Evolutionary conservation across 2,329 filamentous ascomycete genomes (phyloP), one percentile per base, ranked within the genome.

Genomic region (Epichloe amarillans): DNA sequence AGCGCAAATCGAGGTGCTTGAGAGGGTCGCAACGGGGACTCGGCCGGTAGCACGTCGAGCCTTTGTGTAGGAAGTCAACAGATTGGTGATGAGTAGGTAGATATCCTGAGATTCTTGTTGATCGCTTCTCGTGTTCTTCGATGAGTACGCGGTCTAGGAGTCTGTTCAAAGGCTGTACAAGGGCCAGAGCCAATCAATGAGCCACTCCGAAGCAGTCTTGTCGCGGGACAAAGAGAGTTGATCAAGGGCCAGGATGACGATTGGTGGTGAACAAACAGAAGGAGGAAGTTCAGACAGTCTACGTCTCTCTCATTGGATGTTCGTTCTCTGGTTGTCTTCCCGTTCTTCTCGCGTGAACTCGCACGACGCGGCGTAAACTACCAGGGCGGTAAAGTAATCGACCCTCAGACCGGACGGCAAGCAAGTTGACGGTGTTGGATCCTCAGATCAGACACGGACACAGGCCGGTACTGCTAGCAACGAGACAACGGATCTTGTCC

Each of bases 261-360:
- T 15, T 35, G 5, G 37, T 52, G 36, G 42, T 49, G 50, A 35
- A 23, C n/a, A 12, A 37, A 45, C 33, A 15, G 14, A 39, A 46
- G 19, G 23, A 19, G 21, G 37, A 49, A 42, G 46, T 33, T 19
- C n/a, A 36, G 46, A 38, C 46, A 49, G 33, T 38, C 37, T 42
- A 43, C 40, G 48, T 51, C 50, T 53, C 50, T 53, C 43, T 46
- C 49, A 54, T 53, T 51, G 48, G 47, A 17, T 40, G 40, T 37
- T 23, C 21, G 26, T 8, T 26, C 26, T 43, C 35, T 39, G 42
- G 38, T 33, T 49, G 33, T 38, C 42, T 43, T 49, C 50, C 46
- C 49, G 49, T 49, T 55, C 42, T 49, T 50, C 47, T 41, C 50
- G 47, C 17, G 19, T 49, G 44, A 35, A 47, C 43, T 46, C 42